phyloP scores from a whole-genome alignment of 192 early-diverging fungal species.

The Pilobolus umbonatus region DNA sequence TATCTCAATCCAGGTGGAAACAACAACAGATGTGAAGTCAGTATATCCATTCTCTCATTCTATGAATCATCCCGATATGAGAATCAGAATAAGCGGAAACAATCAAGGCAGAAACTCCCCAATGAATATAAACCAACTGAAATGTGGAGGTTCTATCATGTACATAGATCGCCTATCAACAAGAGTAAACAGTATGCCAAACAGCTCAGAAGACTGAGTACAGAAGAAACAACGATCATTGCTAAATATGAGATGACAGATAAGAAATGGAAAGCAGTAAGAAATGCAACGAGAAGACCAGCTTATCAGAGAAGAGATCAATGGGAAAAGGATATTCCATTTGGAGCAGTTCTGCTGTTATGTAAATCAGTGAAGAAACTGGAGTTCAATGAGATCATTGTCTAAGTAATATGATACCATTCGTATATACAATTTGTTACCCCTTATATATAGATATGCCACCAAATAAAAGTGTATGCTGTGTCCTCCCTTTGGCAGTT shows the following conservation, averaged over 20 bases:
- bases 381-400: constrained; percentile 4
- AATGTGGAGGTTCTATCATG: constrained; percentile 14
- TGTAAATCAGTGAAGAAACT: constrained; percentile 8
- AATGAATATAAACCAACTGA: not conserved
- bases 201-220: not conserved
- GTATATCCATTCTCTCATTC: not conserved
- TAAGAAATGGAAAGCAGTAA: constrained; percentile 7
- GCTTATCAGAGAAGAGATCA: not conserved
- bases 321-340: constrained; percentile 16
- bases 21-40: not conserved
- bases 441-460: no score
- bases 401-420: not conserved
- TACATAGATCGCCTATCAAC: not conserved
- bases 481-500: no score
- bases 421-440: no score
- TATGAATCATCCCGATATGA: constrained; percentile 9
- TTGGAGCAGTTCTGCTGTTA: not conserved
- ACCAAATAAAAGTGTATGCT: no score
- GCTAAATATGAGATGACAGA: constrained; percentile 8
- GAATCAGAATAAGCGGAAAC: not conserved
- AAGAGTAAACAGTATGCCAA: not conserved
- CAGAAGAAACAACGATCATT: not conserved
- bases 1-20: constrained; percentile 4
- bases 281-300: not conserved
- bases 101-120: not conserved